These are phyloP conservation scores for Russula olivacea DNA, from an alignment of 768 basidiomycete species.

Conservation along the genomic window DNA sequence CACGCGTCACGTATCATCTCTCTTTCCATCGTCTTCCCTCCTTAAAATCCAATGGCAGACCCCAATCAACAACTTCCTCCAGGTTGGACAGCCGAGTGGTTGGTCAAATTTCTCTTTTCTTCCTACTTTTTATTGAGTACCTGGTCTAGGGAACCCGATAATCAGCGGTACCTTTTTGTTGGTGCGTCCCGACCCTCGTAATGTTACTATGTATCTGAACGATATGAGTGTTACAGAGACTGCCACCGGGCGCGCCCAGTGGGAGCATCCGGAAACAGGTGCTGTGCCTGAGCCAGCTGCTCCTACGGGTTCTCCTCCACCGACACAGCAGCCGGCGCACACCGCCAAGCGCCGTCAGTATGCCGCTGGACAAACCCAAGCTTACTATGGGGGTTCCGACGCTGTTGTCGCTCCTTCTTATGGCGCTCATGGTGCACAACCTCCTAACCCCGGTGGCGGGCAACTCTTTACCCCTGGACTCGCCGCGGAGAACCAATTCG, in stretches of 20 bases:
- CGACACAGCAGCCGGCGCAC: constrained; percentile 30
- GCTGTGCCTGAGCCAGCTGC: constrained; percentile 36
- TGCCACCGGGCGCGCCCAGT: constrained; percentile 76
- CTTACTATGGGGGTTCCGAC: constrained; percentile 59
- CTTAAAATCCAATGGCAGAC: constrained; percentile 38
- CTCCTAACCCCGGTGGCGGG: constrained; percentile 36
- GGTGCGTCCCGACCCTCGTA: constrained; percentile 46
- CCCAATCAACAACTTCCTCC: constrained; percentile 71
- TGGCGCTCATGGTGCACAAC: constrained; percentile 40
- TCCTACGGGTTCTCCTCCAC: constrained; percentile 42
- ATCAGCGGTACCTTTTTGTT: constrained; percentile 84
- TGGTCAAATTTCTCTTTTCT: constrained; percentile 26
- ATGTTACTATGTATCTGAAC: constrained; percentile 10
- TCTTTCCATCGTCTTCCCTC: constrained; percentile 15
- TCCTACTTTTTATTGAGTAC: constrained; percentile 19
- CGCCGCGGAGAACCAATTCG: constrained; percentile 60
- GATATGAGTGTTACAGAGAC: constrained; percentile 51
- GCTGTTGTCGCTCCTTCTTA: constrained; percentile 40
- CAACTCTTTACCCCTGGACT: constrained; percentile 88
- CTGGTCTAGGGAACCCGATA: constrained; percentile 59
- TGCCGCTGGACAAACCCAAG: constrained; percentile 89
- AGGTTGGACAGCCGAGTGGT: constrained; percentile 95
- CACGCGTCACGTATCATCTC: neutral
- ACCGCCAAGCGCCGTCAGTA: constrained; percentile 82
- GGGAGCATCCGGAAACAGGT: constrained; percentile 64